Evolutionary conservation across 2,329 filamentous ascomycete genomes (phyloP), one percentile per base, ranked within the genome.

Genomic region (Venturia pyrina): DNA sequence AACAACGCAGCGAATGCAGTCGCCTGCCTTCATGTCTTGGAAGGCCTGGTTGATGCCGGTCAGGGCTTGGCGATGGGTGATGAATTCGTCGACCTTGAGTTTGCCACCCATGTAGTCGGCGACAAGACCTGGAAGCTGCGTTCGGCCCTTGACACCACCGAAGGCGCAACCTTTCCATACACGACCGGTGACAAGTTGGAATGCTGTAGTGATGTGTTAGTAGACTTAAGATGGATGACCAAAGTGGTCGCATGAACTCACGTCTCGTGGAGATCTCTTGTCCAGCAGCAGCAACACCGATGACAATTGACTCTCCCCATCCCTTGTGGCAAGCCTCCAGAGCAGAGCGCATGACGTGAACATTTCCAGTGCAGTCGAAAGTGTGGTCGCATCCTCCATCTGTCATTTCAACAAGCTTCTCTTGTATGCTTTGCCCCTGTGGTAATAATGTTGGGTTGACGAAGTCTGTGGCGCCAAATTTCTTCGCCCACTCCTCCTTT

Each of bases 241-340:
- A 5, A 7, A 2, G 7, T 56, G 21, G 4, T 56, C 32, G 11
- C 11, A 24, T n/a, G 66, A n/a, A 87, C 91, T 84, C 83, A 96
- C 91, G 93, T 77, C 93, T 85, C 64, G 93, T 98, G 70, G 88
- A 83, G 71, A 98, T 98, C 81, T 98, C 93, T 80, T 97, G 93
- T 64, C 93, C 93, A 67, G 93, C 93, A 71, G 93, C 93, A 68
- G 93, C 93, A 69, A 99, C 95, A 78, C 95, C 95, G 73, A 99
- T 99, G 77, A 99, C 87, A 78, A 99, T 96, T 76, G 90, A 96
- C 84, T 97, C 87, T 73, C 95, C 95, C 95, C 95, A 99, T 62
- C 95, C 95, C 86, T 99, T 99, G 84, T 99, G 95, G 83, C 93
- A 98, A 62, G 95, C 93, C 82, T 99, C 93, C 68, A 99, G 87